phyloP scores from a whole-genome alignment of 2,329 filamentous ascomycete species.

The Aspergillus sp. region DNA sequence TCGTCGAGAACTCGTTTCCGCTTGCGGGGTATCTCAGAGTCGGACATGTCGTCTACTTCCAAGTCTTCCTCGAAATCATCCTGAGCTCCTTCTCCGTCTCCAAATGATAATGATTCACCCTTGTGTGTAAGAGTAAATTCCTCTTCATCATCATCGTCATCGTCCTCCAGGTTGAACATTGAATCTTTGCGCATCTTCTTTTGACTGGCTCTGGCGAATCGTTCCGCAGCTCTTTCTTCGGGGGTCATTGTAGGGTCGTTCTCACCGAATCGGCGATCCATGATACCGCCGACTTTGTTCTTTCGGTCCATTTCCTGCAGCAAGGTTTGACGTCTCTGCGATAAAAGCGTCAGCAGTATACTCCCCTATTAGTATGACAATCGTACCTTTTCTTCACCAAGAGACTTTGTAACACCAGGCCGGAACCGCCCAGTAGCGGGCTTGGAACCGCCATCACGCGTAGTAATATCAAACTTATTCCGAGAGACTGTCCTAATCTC shows the following conservation, averaged over 20 bases:
- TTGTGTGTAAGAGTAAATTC: constrained; percentile 78
- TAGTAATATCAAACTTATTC: constrained; percentile 85
- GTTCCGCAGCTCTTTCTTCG: constrained; percentile 87
- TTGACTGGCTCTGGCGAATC: constrained; percentile 88
- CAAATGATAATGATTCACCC: constrained; percentile 73
- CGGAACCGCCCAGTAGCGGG: constrained; percentile 66
- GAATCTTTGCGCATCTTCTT: constrained; percentile 74
- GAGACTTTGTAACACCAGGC: constrained; percentile 81
- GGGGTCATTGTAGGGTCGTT: constrained; percentile 91
- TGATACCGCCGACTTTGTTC: constrained; percentile 88
- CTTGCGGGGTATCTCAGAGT: constrained; percentile 55
- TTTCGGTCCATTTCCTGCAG: constrained; percentile 87
- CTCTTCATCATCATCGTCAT: constrained; percentile 69
- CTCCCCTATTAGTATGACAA: constrained; percentile 6
- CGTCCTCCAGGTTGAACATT: constrained; percentile 91
- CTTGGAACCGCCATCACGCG: constrained; percentile 57
- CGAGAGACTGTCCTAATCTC: constrained; percentile 83
- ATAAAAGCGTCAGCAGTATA: constrained; percentile 18
- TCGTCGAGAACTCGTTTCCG: constrained; percentile 54
- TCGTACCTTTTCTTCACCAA: constrained; percentile 80
- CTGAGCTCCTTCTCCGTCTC: constrained; percentile 51
- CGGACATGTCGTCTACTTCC: constrained; percentile 62
- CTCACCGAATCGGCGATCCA: constrained; percentile 94
- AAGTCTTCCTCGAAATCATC: constrained; percentile 86
- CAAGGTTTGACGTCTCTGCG: constrained; percentile 75